Evolutionary conservation across 768 basidiomycete species (phyloP).

Genomic region (Auriscalpium microsporum): DNA sequence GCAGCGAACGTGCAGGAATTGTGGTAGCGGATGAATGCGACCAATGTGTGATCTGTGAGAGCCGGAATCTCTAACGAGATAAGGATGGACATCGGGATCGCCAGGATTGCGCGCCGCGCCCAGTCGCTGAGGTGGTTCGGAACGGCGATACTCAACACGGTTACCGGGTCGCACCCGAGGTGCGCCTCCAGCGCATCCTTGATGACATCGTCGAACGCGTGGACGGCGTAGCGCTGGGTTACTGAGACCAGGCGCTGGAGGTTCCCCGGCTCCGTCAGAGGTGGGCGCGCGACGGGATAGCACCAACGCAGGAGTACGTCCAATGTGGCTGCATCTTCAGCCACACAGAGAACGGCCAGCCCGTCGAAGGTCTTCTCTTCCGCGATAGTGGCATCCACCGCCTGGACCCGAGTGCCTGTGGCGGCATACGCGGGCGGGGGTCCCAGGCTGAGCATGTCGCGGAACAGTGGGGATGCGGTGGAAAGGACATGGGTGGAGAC

Average conservation of each 20-base stretch:
- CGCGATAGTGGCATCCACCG: background rate
- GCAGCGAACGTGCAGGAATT: background rate
- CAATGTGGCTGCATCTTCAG: background rate
- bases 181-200: background rate
- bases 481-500: conserved; percentile 2
- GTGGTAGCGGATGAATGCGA: background rate
- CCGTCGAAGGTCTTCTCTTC: background rate
- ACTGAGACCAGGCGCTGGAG: background rate
- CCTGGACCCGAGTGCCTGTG: too few relatives aligned
- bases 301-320: background rate
- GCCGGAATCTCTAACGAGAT: background rate
- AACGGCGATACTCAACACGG: background rate
- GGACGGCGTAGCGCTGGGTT: background rate
- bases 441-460: background rate
- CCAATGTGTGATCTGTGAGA: background rate
- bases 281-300: background rate
- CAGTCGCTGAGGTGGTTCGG: background rate
- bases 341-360: background rate
- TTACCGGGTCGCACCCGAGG: background rate
- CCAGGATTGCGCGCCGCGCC: background rate
- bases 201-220: background rate
- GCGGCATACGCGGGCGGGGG: too few relatives aligned
- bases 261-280: background rate
- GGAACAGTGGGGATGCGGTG: background rate
- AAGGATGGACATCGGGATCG: background rate